Evolutionary conservation across 2,329 filamentous ascomycete genomes (phyloP), one percentile per base, ranked within the genome.

Genomic region (Aspergillus eucalypticola): DNA sequence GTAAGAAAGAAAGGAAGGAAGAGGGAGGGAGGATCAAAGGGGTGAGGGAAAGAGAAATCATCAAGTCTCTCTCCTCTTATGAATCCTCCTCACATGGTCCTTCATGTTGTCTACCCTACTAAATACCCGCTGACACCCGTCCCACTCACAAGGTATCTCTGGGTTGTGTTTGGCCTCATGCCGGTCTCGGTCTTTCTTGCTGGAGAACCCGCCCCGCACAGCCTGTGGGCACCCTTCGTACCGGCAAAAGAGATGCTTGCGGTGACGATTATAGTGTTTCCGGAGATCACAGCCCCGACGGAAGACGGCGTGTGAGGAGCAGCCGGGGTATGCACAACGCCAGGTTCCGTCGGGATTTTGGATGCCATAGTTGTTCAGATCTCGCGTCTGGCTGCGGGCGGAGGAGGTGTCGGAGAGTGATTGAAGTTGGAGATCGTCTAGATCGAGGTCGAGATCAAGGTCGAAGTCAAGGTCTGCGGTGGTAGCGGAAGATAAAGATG

Each of bases 151-250:
- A 39, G 79, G 67, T 54, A 88, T 82, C n/a, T 79, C 81, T 2
- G 85, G 84, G 63, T 86, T 86, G 70, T 88, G 85, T 69, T 86
- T 87, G 46, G 85, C 84, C 70, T 87, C 85, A 63, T 88, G 85
- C 41, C 85, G 75, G 25, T 83, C 82, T 19, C 85, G 81, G 63
- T 88, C 85, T 67, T 88, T 88, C 69, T 86, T 86, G 67, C 83
- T 86, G 6, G 84, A 86, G 69, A 87, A 88, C 0, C 85, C 85
- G 32, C 83, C 84, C 38, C 81, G 79, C 2, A 75, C 78, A 8
- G 83, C 77, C 66, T 87, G 83, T 11, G 84, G 83, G 68, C 85
- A 88, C 11, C 83, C 83, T 52, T 82, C 77, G 60, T 85, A 79
- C 4, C 84, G 82, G 71, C 85, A 88, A 71, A 86, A 87, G 56